A percentile compares a stretch with the other conserved stretches of the same genome.
phyloP scores from a whole-genome alignment of 1,284 basidiomycete species.

The Paramarasmius palmivorus region DNA sequence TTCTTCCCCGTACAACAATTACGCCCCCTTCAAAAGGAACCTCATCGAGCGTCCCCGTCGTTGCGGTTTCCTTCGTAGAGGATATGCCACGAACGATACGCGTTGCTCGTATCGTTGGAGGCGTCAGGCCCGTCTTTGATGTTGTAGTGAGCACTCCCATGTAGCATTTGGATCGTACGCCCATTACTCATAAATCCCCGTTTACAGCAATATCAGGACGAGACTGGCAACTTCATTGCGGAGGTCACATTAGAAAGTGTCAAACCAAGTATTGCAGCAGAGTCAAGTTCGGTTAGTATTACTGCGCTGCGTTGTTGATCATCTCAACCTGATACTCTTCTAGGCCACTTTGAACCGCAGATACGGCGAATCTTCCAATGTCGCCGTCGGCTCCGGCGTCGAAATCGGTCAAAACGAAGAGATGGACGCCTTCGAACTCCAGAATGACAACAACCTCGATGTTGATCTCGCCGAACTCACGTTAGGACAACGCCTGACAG shows the following conservation, averaged over 20 bases:
- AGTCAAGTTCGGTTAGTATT: constrained; percentile 26
- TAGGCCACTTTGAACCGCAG: constrained; percentile 48
- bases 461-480: constrained; percentile 87
- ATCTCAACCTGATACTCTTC: constrained; percentile 2
- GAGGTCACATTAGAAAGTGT: constrained; percentile 55
- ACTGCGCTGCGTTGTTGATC: constrained; percentile 12
- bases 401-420: constrained; percentile 62
- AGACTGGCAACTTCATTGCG: constrained; percentile 55
- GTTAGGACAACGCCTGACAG: constrained; percentile 84
- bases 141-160: constrained; percentile 46
- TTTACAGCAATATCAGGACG: constrained; percentile 54
- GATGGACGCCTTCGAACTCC: constrained; percentile 51
- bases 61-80: constrained; percentile 47
- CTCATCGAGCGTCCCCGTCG: constrained; percentile 39
- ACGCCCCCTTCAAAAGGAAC: constrained; percentile 40
- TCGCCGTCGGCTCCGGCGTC: constrained; percentile 63
- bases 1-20: constrained; percentile 52
- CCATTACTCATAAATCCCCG: constrained; percentile 5
- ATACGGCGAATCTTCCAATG: constrained; percentile 61
- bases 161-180: background rate
- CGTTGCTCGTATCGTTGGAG: constrained; percentile 63
- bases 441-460: constrained; percentile 72
- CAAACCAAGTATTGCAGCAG: constrained; percentile 33
- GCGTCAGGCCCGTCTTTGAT: constrained; percentile 70
- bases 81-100: constrained; percentile 48